These are phyloP conservation scores for Aureobasidium sp. DNA, from an alignment of 2,329 filamentous ascomycete species.

Conservation along the genomic window DNA sequence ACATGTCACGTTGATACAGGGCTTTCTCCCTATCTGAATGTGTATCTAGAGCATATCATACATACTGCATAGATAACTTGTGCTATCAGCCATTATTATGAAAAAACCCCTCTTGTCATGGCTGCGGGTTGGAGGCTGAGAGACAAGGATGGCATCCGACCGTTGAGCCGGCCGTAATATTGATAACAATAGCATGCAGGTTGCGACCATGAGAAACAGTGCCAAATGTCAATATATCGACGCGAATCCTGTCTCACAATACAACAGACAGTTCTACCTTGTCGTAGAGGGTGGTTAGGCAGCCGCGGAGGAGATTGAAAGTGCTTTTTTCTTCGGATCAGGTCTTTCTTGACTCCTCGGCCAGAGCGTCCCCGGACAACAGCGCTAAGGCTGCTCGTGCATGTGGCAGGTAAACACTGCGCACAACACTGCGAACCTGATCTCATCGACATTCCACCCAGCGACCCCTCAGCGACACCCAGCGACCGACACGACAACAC, in stretches of 20 bases:
- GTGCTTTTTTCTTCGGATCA: not conserved
- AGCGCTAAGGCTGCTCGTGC: conserved; percentile 5
- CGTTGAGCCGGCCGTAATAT: conserved; percentile 4
- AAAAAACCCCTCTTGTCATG: not conserved
- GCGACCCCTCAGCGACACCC: conserved; percentile 1
- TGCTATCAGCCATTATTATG: not conserved
- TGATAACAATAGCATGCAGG: conserved; percentile 1
- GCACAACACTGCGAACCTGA: conserved; percentile 7
- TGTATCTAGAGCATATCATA: not conserved
- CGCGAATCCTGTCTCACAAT: not conserved
- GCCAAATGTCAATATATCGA: not conserved
- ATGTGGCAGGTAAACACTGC: conserved; percentile 9
- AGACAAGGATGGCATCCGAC: conserved; percentile 1
- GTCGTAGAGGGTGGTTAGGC: not conserved
- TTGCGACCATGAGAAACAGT: conserved; percentile 10
- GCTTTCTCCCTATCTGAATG: not conserved
- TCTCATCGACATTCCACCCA: not conserved
- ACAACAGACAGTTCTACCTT: not conserved
- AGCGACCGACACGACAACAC: conserved; percentile 1
- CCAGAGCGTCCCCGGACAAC: conserved; percentile 12
- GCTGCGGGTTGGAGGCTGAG: conserved; percentile 4
- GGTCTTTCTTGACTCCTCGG: not conserved
- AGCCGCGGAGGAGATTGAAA: conserved; percentile 3
- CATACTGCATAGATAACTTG: not conserved
- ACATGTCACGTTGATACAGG: not conserved